These are phyloP conservation scores for Cubamyces sp. DNA, from an alignment of 768 basidiomycete genomes.

Conservation along the genomic window DNA sequence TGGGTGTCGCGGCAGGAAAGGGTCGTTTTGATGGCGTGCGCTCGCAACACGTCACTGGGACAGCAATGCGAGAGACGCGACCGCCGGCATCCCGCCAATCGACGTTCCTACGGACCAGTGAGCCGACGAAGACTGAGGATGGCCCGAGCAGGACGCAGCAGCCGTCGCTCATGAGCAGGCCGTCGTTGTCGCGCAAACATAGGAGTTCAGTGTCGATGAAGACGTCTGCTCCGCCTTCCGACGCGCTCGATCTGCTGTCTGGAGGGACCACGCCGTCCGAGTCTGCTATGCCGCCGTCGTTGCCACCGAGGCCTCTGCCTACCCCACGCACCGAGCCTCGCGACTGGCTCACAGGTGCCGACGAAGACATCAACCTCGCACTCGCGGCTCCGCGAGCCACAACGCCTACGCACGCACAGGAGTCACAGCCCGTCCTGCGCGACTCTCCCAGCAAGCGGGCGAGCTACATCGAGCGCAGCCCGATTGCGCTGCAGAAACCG, in stretches of 20 bases:
- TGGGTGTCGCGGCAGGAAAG: constrained; percentile 11
- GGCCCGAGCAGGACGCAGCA: constrained; percentile 16
- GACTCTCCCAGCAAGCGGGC: constrained; percentile 76
- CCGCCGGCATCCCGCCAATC: constrained; percentile 15
- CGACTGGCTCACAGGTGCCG: constrained; percentile 81
- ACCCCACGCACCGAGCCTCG: constrained; percentile 39
- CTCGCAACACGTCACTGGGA: constrained; percentile 61
- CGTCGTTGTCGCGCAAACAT: constrained; percentile 54
- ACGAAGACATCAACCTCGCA: constrained; percentile 40
- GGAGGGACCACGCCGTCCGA: neutral
- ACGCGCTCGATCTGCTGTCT: constrained; percentile 20
- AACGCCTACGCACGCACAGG: constrained; percentile 21
- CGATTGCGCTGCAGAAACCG: constrained; percentile 33
- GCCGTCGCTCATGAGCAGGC: constrained; percentile 38
- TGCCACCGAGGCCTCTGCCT: constrained; percentile 31
- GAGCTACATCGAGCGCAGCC: constrained; percentile 61
- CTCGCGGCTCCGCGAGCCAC: constrained; percentile 26
- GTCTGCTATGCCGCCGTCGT: constrained; percentile 23
- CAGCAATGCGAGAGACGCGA: constrained; percentile 49
- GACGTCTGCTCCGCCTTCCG: constrained; percentile 27
- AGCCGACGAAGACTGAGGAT: constrained; percentile 21
- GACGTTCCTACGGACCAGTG: constrained; percentile 13
- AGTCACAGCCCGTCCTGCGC: constrained; percentile 54
- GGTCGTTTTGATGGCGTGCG: constrained; percentile 46
- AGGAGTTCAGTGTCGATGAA: constrained; percentile 53